Percentiles rank a stretch among this genome's conserved stretches.
Evolutionary conservation across 257 asterid species (phyloP).

Genomic region (Plantago ovata): DNA sequence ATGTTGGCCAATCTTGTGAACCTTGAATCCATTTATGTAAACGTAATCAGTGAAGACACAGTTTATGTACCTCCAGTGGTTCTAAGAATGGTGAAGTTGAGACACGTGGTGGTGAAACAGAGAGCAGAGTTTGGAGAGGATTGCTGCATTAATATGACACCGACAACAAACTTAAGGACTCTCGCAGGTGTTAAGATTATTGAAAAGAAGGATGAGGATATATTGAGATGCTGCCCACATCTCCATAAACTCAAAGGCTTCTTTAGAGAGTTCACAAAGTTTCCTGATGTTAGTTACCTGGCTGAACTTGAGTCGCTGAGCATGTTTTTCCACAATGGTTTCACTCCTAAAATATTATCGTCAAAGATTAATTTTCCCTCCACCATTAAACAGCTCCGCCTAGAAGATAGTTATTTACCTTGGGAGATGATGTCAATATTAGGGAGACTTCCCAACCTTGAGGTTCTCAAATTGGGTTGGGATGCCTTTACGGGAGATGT

Average conservation of each 20-base stretch:
- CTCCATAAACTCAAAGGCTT: background rate
- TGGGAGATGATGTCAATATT: slow-evolving; percentile 8
- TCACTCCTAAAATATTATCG: no score
- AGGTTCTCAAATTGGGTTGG: slow-evolving; percentile 15
- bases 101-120: slow-evolving; percentile 3
- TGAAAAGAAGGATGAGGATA: background rate
- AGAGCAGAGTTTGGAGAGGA: slow-evolving; percentile 2
- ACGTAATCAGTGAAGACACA: no score
- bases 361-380: background rate
- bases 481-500: slow-evolving; percentile 12
- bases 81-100: slow-evolving; percentile 10
- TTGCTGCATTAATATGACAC: background rate
- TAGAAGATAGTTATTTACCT: background rate
- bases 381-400: background rate
- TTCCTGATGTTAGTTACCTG: slow-evolving; percentile 2
- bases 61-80: slow-evolving; percentile 2
- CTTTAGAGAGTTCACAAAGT: background rate
- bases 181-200: background rate
- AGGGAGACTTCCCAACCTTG: slow-evolving; percentile 10
- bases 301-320: slow-evolving; percentile 10
- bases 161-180: background rate
- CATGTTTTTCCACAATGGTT: background rate
- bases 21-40: slow-evolving; percentile 5
- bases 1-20: background rate
- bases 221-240: background rate